These are phyloP conservation scores for Aspergillus bridgeri DNA, from an alignment of 495 filamentous ascomycete species.

Conservation along the genomic window DNA sequence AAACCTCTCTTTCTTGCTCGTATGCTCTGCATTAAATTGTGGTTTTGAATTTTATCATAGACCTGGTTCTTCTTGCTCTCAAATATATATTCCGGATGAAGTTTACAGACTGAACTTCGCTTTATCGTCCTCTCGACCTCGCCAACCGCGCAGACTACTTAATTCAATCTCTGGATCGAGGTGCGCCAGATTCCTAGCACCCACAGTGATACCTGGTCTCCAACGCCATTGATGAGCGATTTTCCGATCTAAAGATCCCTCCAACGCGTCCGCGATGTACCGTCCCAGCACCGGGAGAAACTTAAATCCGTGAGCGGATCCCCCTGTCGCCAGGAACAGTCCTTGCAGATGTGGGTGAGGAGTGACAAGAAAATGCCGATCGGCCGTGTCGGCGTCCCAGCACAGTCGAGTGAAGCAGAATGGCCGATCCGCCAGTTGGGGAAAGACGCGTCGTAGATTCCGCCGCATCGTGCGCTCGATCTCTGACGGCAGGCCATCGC, in stretches of 20 bases:
- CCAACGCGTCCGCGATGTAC: constrained; percentile 35
- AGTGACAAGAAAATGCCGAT: constrained; percentile 7
- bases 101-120: no score
- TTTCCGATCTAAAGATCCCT: constrained; percentile 17
- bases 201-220: neutral
- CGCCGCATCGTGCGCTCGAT: constrained; percentile 22
- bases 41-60: no score
- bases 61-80: no score
- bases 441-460: constrained; percentile 15
- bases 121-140: neutral
- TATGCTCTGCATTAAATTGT: no score
- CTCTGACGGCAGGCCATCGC: constrained; percentile 10
- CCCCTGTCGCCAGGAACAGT: constrained; percentile 29
- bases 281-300: constrained; percentile 36
- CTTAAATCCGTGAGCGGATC: constrained; percentile 42
- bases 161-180: neutral
- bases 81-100: no score
- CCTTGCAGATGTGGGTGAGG: neutral
- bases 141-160: neutral
- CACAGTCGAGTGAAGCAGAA: constrained; percentile 14
- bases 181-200: neutral
- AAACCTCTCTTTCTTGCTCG: no score
- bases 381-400: constrained; percentile 8
- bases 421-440: constrained; percentile 19
- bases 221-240: constrained; percentile 7